Percentiles rank a stretch among this genome's conserved stretches.
phyloP scores from a whole-genome alignment of 805 yeast genomes.

The Candida michaelii region DNA sequence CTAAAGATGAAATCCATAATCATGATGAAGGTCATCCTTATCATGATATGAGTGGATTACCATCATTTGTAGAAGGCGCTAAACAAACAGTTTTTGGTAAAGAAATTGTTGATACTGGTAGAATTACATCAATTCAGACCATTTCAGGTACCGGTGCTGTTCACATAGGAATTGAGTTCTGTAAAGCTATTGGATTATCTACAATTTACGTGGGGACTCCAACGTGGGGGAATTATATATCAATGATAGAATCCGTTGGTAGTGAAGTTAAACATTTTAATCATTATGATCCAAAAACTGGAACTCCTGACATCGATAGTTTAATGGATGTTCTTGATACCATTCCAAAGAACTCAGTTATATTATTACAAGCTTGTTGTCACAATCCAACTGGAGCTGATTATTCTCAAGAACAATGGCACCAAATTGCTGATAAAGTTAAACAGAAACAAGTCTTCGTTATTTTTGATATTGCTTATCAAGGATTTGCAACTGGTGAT shows the following conservation, averaged over 20 bases:
- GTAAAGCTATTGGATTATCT: conserved; percentile 22
- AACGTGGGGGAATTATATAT: conserved; percentile 39
- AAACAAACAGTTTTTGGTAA: conserved; percentile 37
- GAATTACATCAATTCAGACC: conserved; percentile 37
- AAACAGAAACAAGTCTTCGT: conserved; percentile 27
- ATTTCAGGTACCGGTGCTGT: conserved; percentile 44
- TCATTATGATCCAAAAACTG: conserved; percentile 31
- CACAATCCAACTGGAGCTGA: conserved; percentile 49
- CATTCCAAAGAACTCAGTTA: conserved; percentile 33
- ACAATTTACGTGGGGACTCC: conserved; percentile 39
- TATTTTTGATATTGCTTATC: conserved; percentile 43
- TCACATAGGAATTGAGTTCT: conserved; percentile 36
- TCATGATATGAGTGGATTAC: conserved; percentile 42
- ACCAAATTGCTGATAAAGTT: conserved; percentile 24
- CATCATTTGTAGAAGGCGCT: conserved; percentile 35
- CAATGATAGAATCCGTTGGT: conserved; percentile 34
- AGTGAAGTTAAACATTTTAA: conserved; percentile 25
- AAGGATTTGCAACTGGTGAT: conserved; percentile 52
- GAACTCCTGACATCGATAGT: conserved; percentile 29
- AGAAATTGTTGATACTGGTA: conserved; percentile 18
- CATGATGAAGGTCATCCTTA: conserved; percentile 47
- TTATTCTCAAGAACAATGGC: conserved; percentile 38
- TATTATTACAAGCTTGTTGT: conserved; percentile 43
- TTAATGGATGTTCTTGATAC: conserved; percentile 24
- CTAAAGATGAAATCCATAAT: conserved; percentile 30